Base-by-base conservation (phyloP, 2,329 filamentous ascomycete species). In the Exophiala oligosperma region DNA sequence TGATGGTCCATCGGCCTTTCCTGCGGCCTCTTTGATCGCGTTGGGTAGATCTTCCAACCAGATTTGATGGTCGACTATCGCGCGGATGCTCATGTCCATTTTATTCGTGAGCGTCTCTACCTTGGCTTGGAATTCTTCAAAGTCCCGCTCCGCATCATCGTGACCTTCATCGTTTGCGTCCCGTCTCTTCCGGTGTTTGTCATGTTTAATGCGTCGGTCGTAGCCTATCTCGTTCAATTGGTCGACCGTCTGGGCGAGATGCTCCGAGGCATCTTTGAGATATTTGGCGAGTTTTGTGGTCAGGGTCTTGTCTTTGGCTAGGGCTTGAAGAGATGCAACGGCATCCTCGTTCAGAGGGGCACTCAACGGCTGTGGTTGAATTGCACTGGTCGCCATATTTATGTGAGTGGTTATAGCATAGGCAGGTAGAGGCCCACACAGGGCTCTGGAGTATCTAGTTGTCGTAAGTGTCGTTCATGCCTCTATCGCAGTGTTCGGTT, bases 21-120 rank as follows among this genome's bases (percentile, higher is more conserved):
- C 69, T 59, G 66, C 72, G 63, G 84, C 66, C 59, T 74, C 73
- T 2, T 68, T 65, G 3, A 86, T 60, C 1, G 75, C 72, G 11
- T 76, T 73, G 29, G 74, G 73, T 46, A 84, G 68, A 3, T 70
- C 67, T 54, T 76, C 70, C 12, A 83, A 69, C 58, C 75, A 78
- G 7, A 78, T 72, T 56, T 80, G 75, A 7, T 76, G 76, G 70
- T 89, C 86, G 58, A 89, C 81, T 49, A 84, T 70, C 11, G 77
- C 73, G 14, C 85, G 78, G 67, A 88, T 79, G 47, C 74, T 76
- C 67, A 79, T 75, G 63, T 89, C 86, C 67, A 88, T 76, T 51
- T 77, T 75, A 28, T 72, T 69, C 1, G 84, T 87, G 64, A 83
- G 73, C 2, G 71, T 69, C 14, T 79, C 73, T 1, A 85, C 82